Evolutionary conservation across 2,329 filamentous ascomycete species (phyloP).

Genomic region (Pseudogymnoascus sp.): DNA sequence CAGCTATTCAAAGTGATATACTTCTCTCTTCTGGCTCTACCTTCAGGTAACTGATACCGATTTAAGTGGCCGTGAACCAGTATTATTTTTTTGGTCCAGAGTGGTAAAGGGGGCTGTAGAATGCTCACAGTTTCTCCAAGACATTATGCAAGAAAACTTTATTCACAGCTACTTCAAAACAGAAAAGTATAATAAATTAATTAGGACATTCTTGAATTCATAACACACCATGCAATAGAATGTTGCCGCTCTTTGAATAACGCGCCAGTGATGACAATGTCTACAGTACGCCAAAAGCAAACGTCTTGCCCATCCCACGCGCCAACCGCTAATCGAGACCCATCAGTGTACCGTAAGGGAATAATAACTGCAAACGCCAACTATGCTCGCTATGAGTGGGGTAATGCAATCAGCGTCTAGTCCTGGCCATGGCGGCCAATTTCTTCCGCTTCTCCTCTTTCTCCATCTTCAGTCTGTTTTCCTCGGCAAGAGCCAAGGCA

Average conservation of each 20-base stretch:
- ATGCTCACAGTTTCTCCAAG: not conserved
- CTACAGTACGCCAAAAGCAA: constrained; percentile 5
- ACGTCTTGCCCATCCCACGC: constrained; percentile 1
- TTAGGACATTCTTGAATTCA: constrained; percentile 1
- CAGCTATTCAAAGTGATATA: not conserved
- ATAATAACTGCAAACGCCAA: constrained; percentile 1
- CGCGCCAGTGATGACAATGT: constrained; percentile 5
- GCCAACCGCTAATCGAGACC: constrained; percentile 8
- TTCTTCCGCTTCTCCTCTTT: constrained; percentile 43
- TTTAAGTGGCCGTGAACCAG: not conserved
- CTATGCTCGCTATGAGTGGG: constrained; percentile 1
- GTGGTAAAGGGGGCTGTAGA: not conserved
- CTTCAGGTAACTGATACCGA: not conserved
- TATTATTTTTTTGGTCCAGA: not conserved
- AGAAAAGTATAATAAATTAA: not conserved
- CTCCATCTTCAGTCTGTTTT: constrained; percentile 51
- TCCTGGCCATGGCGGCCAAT: constrained; percentile 27
- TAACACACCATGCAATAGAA: constrained; percentile 4
- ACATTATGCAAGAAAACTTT: not conserved
- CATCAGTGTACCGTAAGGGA: not conserved
- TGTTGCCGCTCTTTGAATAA: not conserved
- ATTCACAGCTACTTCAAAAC: not conserved
- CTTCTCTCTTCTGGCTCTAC: not conserved
- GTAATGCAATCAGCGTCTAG: constrained; percentile 14
- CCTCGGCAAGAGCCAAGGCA: constrained; percentile 52